phyloP scores from a whole-genome alignment of 202 grass and related monocot species.

The Cymbopogon flexuosus region DNA sequence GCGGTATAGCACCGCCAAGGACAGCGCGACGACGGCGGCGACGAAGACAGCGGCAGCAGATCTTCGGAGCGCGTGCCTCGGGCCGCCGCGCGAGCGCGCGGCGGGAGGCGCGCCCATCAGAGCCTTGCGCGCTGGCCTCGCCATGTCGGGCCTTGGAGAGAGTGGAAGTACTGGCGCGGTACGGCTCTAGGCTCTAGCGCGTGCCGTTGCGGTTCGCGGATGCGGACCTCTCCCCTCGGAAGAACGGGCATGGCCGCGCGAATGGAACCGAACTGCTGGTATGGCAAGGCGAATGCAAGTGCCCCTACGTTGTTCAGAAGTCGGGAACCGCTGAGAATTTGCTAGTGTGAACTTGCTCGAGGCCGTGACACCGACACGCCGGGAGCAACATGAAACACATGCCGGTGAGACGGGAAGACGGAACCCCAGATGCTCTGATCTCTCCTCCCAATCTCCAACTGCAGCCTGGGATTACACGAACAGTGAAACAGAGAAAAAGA shows the following conservation, averaged over 20 bases:
- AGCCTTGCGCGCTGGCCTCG: constrained; percentile 4
- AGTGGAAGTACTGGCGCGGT: not conserved
- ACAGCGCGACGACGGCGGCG: constrained; percentile 35
- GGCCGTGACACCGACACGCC: too few relatives aligned
- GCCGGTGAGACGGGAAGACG: not conserved
- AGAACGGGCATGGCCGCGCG: too few relatives aligned
- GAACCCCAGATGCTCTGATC: not conserved
- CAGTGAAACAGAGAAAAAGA: not conserved
- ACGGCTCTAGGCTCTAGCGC: not conserved
- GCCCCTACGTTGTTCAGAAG: too few relatives aligned
- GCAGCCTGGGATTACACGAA: not conserved
- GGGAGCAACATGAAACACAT: not conserved
- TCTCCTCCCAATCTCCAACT: not conserved
- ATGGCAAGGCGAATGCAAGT: too few relatives aligned
- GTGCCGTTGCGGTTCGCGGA: not conserved
- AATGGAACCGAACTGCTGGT: too few relatives aligned
- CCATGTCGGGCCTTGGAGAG: constrained; percentile 15
- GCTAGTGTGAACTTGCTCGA: too few relatives aligned
- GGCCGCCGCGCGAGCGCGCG: not conserved
- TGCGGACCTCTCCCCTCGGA: too few relatives aligned
- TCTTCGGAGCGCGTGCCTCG: not conserved
- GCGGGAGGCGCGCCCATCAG: not conserved
- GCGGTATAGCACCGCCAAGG: constrained; percentile 43
- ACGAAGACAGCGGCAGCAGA: constrained; percentile 24
- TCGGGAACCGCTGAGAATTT: too few relatives aligned